Percentiles rank a stretch among this genome's conserved stretches.
phyloP scores from a whole-genome alignment of 2,329 filamentous ascomycete species.

The Paracoccidioides brasiliensis region DNA sequence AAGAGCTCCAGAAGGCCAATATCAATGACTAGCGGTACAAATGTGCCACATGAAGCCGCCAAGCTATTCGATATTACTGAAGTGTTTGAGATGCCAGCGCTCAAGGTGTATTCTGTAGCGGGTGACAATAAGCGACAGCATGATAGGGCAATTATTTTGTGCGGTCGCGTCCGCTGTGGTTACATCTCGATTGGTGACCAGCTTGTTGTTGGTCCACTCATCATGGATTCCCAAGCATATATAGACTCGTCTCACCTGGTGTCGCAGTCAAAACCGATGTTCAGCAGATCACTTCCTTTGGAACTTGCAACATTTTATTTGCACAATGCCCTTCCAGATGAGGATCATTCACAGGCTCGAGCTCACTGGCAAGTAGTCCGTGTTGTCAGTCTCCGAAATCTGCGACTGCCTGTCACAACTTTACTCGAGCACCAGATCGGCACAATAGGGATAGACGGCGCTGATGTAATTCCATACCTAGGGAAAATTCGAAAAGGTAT shows the following conservation, averaged over 20 bases:
- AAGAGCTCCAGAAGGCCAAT: slow-evolving; percentile 24
- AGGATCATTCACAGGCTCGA: slow-evolving; percentile 41
- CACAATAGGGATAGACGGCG: slow-evolving; percentile 60
- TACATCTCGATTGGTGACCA: slow-evolving; percentile 63
- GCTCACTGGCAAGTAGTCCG: slow-evolving; percentile 69
- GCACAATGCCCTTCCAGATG: slow-evolving; percentile 21
- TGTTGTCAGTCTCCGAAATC: slow-evolving; percentile 75
- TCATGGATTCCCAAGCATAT: slow-evolving; percentile 32
- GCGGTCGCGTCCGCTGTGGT: slow-evolving; percentile 72
- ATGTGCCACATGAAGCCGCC: slow-evolving; percentile 37
- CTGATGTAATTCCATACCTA: slow-evolving; percentile 18
- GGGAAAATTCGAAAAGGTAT: slow-evolving; percentile 59
- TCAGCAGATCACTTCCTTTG: slow-evolving; percentile 22
- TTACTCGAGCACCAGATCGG: slow-evolving; percentile 75
- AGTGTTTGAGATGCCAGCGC: slow-evolving; percentile 61
- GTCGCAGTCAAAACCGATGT: slow-evolving; percentile 13
- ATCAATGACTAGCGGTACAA: slow-evolving; percentile 8
- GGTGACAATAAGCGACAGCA: slow-evolving; percentile 29
- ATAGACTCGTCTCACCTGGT: slow-evolving; percentile 11
- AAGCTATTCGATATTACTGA: slow-evolving; percentile 84
- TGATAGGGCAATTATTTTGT: slow-evolving; percentile 58
- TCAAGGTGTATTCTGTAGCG: slow-evolving; percentile 39
- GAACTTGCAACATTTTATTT: slow-evolving; percentile 24
- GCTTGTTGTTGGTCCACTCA: slow-evolving; percentile 66
- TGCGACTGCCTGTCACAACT: slow-evolving; percentile 67